Base-by-base conservation (phyloP, 1,139 yeast species). In the Blastobotrys aristatus region DNA sequence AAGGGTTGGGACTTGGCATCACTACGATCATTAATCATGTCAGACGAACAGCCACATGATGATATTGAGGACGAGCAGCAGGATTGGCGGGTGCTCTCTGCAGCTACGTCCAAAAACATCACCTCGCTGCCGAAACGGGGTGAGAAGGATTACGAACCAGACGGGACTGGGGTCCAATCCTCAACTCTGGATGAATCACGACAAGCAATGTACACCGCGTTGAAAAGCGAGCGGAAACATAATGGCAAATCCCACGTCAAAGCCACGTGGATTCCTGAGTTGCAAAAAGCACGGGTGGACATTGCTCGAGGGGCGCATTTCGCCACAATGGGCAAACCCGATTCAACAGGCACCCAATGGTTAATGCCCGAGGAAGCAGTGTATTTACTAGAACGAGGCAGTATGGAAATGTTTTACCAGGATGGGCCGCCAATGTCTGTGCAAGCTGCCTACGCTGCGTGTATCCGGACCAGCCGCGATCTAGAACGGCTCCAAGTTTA, bases 121-220 rank as follows among this genome's bases (percentile, higher is more conserved):
- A 14, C 4, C 16, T 11, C 46, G 27, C 54, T 78, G n/a, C 84
- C 84, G 1, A 78, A 76, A 53, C 69, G 92, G 53, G 96, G 96
- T 2, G 92, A 81, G 51, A 90, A 90, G 63, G 96, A 87, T 55
- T 84, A 82, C 57, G 95, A 81, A 52, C 96, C 95, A 0, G 92
- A 84, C 63, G 88, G 90, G 0, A 82, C 94, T 0, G 61, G 65
- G 2, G 69, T 75, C 21, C 97, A 90, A 64, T 62, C 60, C 2
- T 58, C 66, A 4, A 69, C 74, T 17, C 69, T 90, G 4, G 67
- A 69, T 8, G 74, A 72, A 31, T 80, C 94, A 8, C 71, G 85
- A 46, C 66, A 75, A 21, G 80, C 85, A 26, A 89, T 90, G 96
- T 88, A 78, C 59, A 67, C 69, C 3, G 94, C 95, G 0, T 66